Base-by-base conservation (phyloP, 2,329 filamentous ascomycete genomes). In the Aspergillus brunneoviolaceus region DNA sequence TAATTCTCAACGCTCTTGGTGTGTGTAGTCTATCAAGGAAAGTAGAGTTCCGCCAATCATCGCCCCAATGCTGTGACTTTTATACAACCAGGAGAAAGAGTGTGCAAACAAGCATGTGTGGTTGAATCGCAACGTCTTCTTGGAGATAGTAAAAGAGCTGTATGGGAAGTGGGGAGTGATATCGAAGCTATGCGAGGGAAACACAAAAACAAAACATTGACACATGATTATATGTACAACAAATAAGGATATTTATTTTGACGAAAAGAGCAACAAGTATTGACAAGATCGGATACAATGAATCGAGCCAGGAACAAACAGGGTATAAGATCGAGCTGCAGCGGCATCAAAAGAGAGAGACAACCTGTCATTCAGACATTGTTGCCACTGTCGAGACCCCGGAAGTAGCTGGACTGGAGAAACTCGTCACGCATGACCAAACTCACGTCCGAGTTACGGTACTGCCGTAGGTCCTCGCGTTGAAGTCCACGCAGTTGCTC, bases 371-470 rank as follows among this genome's bases (percentile, higher is more conserved):
- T 33, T 57, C 49, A 60, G 55, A 31, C 29, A 23, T 51, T 53
- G 19, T 52, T 49, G 19, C 57, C 47, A 27, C 57, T 60, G 12
- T 67, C 65, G 2, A 66, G 42, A 4, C 60, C 56, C 19, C 60
- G 51, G 49, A 59, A 68, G 19, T 70, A 63, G 50, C 65, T 69
- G 27, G 71, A 70, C 29, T 69, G 65, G 5, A 73, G 48, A 31
- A 76, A 74, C 31, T 74, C 73, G 6, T 76, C 74, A 27, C 70
- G 63, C 70, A 74, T 70, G 47, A 72, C 71, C 14, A 66, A 58
- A 59, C 72, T 76, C 19, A 77, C 65, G 60, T 77, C 74, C n/a
- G 73, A 74, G 55, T 75, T 75, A 45, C 73, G 73, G 60, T 76
- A 76, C 54, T 67, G 74, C 45, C 67, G 66, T 50, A 72, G 57